Percentiles rank a stretch among this genome's conserved stretches.
phyloP scores from a whole-genome alignment of 2,329 filamentous ascomycete genomes.

The Aspergillus udagawae region DNA sequence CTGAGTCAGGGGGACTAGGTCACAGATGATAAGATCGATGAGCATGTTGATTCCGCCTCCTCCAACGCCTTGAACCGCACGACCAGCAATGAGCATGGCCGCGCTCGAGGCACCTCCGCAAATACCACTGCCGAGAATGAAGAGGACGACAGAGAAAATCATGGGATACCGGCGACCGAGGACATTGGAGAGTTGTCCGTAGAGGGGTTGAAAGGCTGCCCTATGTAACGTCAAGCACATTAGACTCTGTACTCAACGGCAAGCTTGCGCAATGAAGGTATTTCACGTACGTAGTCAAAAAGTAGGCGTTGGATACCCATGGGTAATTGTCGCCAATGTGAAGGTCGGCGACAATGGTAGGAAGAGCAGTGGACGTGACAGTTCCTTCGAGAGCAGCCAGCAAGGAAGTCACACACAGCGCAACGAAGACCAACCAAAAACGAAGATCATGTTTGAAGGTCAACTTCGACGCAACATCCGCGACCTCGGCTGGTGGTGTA shows the following conservation, averaged over 20 bases:
- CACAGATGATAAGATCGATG: slow-evolving; percentile 48
- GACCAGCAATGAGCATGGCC: slow-evolving; percentile 49
- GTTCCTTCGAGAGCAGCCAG: slow-evolving; percentile 35
- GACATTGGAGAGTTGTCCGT: slow-evolving; percentile 49
- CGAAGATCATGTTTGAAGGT: too few species aligned
- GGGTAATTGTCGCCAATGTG: slow-evolving; percentile 28
- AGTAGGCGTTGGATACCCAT: slow-evolving; percentile 25
- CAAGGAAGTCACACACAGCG: slow-evolving; percentile 20
- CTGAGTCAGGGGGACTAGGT: slow-evolving; percentile 48
- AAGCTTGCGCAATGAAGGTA: too few species aligned
- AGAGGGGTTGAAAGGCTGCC: slow-evolving; percentile 43
- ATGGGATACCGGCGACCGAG: slow-evolving; percentile 47
- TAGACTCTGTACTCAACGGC: too few species aligned
- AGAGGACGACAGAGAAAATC: slow-evolving; percentile 41
- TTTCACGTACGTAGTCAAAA: too few species aligned
- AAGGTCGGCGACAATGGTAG: slow-evolving; percentile 31
- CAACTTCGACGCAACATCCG: too few species aligned
- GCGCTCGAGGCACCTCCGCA: slow-evolving; percentile 44
- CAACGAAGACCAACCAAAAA: not conserved
- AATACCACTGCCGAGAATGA: slow-evolving; percentile 51
- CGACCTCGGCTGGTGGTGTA: too few species aligned
- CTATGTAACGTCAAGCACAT: not conserved
- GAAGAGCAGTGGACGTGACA: slow-evolving; percentile 38
- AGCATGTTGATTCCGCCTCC: slow-evolving; percentile 43
- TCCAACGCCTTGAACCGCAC: slow-evolving; percentile 50